Conservation (phyloP, 2,329 filamentous ascomycete genomes). For the Phialophora macrospora region DNA sequence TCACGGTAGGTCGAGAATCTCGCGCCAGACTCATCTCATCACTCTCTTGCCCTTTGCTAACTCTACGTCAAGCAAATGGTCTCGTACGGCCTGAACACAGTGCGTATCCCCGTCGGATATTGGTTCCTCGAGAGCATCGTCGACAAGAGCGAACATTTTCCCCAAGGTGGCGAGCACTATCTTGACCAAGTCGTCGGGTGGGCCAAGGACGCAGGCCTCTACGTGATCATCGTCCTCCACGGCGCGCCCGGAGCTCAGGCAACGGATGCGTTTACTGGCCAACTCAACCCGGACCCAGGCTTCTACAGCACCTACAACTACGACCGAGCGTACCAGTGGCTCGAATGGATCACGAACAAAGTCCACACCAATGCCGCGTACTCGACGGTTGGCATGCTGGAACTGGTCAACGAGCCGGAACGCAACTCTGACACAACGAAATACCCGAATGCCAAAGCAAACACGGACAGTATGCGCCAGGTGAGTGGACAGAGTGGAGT, state of each 20-base stretch:
- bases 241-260: slow-evolving; percentile 58
- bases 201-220: slow-evolving; percentile 57
- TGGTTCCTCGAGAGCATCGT: slow-evolving; percentile 61
- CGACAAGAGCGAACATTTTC: slow-evolving; percentile 56
- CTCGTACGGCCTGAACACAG: slow-evolving; percentile 58
- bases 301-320: slow-evolving; percentile 65
- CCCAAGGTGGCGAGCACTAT: slow-evolving; percentile 54
- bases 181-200: slow-evolving; percentile 55
- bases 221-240: slow-evolving; percentile 61
- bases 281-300: slow-evolving; percentile 48
- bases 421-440: slow-evolving; percentile 44
- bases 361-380: slow-evolving; percentile 57
- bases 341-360: slow-evolving; percentile 60
- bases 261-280: slow-evolving; percentile 56
- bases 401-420: slow-evolving; percentile 64
- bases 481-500: neutral
- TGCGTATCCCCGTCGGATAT: slow-evolving; percentile 62
- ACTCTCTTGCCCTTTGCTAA: neutral
- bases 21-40: neutral
- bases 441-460: slow-evolving; percentile 21
- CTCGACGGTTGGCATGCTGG: slow-evolving; percentile 63
- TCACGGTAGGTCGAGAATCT: slow-evolving; percentile 41
- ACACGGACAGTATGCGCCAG: slow-evolving; percentile 25
- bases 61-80: slow-evolving; percentile 48
- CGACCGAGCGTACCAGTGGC: slow-evolving; percentile 59